Evolutionary conservation across 2,329 filamentous ascomycete genomes (phyloP).

Genomic region (Trichoderma sp.): DNA sequence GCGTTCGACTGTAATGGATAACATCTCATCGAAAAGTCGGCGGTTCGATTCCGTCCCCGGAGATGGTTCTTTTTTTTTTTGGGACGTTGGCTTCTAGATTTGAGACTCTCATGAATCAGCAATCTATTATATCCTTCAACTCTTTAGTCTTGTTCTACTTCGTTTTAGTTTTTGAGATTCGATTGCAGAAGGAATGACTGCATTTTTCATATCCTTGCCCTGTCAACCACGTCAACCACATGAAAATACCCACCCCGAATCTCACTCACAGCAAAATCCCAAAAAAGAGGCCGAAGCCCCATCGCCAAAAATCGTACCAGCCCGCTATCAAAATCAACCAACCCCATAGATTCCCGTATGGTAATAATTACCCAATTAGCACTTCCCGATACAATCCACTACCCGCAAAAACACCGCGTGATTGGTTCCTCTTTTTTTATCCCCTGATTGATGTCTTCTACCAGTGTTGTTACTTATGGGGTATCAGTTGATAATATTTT

Average conservation of each 20-base stretch:
- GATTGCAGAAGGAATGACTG: neutral
- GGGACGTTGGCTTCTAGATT: neutral
- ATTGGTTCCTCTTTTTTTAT: neutral
- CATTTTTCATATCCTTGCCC: neutral
- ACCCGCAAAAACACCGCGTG: neutral
- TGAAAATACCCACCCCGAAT: neutral
- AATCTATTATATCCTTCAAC: neutral
- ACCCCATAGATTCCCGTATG: neutral
- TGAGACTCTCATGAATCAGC: too few relatives aligned
- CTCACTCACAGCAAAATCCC: neutral
- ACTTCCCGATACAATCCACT: neutral
- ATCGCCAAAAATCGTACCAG: neutral
- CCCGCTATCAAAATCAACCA: neutral
- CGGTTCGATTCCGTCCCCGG: constrained; percentile 30
- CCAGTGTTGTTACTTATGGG: neutral
- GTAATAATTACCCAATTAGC: constrained; percentile 18
- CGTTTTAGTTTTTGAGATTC: neutral
- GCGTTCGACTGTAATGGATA: constrained; percentile 31
- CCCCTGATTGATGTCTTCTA: neutral
- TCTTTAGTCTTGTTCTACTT: neutral
- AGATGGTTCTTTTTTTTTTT: neutral
- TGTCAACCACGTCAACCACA: neutral
- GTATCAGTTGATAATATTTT: neutral
- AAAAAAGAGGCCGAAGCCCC: neutral
- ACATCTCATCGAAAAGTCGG: constrained; percentile 31